Evolutionary conservation across 345 rosid genomes (phyloP).

Genomic region (Rhodamnia rubescens): DNA sequence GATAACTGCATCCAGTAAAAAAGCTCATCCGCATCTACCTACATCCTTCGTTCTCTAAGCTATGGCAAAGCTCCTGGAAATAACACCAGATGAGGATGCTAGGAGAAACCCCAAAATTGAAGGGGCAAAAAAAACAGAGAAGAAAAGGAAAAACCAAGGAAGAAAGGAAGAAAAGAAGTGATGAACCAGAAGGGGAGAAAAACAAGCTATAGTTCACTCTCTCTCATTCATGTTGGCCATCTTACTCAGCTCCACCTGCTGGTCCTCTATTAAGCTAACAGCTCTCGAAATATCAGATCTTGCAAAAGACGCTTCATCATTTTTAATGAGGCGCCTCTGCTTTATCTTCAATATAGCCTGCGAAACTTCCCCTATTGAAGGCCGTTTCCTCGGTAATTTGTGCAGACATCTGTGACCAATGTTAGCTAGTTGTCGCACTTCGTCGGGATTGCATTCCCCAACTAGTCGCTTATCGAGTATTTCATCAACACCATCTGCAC

Average conservation of each 20-base stretch:
- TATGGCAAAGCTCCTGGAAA: neutral
- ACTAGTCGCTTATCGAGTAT: conserved; percentile 62
- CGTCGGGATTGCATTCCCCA: conserved; percentile 47
- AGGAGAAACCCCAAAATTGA: neutral
- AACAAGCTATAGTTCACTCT: neutral
- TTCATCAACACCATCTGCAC: conserved; percentile 74
- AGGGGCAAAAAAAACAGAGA: neutral
- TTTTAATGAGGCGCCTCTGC: conserved; percentile 23
- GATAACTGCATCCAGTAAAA: neutral
- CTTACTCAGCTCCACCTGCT: conserved; percentile 57
- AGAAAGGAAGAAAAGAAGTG: neutral
- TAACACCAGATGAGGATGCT: neutral
- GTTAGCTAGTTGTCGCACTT: conserved; percentile 59
- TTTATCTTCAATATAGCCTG: conserved; percentile 69
- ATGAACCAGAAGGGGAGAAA: neutral
- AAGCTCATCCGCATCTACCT: neutral
- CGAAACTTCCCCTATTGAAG: conserved; percentile 69
- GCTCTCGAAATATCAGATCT: conserved; percentile 39
- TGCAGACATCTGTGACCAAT: conserved; percentile 67
- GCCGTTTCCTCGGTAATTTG: conserved; percentile 65
- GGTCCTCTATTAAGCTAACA: conserved; percentile 58
- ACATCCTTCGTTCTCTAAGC: neutral
- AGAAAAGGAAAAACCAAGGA: neutral
- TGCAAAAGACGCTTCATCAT: conserved; percentile 28
- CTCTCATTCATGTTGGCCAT: conserved; percentile 31